These are phyloP conservation scores for Linnemannia schmuckeri DNA, from an alignment of 192 early-diverging fungal species.

Conservation along the genomic window DNA sequence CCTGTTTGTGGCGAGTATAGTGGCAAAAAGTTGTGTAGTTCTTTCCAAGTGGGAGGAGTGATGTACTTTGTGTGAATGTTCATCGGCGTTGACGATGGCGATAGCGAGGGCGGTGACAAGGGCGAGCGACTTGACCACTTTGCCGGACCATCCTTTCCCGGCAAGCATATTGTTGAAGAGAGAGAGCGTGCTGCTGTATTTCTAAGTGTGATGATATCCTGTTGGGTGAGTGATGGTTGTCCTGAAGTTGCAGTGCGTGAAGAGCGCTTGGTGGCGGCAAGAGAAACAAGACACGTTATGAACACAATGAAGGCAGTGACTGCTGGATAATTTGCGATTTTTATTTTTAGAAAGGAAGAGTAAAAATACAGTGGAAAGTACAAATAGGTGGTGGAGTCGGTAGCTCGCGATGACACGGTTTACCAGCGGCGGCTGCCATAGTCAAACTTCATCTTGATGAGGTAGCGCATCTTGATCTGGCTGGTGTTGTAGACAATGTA, in stretches of 20 bases:
- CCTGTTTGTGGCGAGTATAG: background rate
- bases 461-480: slow-evolving; percentile 81
- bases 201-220: background rate
- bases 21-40: background rate
- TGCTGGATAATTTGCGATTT: background rate
- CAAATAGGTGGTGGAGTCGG: background rate
- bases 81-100: slow-evolving; percentile 54
- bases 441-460: slow-evolving; percentile 60
- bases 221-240: background rate
- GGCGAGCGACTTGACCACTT: slow-evolving; percentile 14
- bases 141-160: slow-evolving; percentile 27
- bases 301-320: background rate
- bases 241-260: background rate
- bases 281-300: background rate
- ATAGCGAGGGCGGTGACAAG: slow-evolving; percentile 14
- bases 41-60: background rate
- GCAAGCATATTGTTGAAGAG: slow-evolving; percentile 10
- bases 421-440: slow-evolving; percentile 17
- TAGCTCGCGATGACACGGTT: background rate
- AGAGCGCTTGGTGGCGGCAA: background rate
- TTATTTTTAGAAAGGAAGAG: slow-evolving; percentile 1
- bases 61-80: slow-evolving; percentile 64
- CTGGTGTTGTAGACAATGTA: slow-evolving; percentile 81
- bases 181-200: background rate
- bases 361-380: background rate